Conservation (phyloP, 495 filamentous ascomycete genomes). For the Jackrogersella minutella region DNA sequence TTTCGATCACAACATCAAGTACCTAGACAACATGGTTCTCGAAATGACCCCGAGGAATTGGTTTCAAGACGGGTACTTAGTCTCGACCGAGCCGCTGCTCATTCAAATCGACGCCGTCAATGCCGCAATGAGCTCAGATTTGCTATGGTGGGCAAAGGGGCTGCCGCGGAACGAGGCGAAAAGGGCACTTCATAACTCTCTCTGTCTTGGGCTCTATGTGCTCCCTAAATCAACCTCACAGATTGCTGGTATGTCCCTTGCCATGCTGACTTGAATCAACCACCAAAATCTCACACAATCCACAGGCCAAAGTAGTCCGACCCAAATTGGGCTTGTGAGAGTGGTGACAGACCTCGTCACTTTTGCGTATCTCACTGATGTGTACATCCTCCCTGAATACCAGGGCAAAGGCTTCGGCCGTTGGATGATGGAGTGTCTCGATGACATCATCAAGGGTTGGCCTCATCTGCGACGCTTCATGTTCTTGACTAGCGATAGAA, state of each 20-base stretch:
- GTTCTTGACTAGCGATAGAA: slow-evolving; percentile 56
- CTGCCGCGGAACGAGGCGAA: slow-evolving; percentile 50
- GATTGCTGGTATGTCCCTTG: slow-evolving; percentile 40
- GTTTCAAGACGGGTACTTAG: slow-evolving; percentile 49
- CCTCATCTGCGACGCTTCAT: slow-evolving; percentile 64
- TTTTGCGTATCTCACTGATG: slow-evolving; percentile 74
- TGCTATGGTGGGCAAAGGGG: slow-evolving; percentile 63
- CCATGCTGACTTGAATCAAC: not conserved
- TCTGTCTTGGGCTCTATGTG: slow-evolving; percentile 64
- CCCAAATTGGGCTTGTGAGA: slow-evolving; percentile 64
- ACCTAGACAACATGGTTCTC: slow-evolving; percentile 32
- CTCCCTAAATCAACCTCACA: slow-evolving; percentile 43
- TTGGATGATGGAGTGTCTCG: slow-evolving; percentile 68
- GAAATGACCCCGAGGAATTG: slow-evolving; percentile 38
- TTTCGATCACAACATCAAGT: not conserved
- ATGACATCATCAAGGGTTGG: slow-evolving; percentile 63
- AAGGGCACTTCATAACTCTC: slow-evolving; percentile 58
- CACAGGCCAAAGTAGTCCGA: slow-evolving; percentile 28
- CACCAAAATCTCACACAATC: slow-evolving; percentile 5
- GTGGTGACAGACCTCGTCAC: slow-evolving; percentile 71
- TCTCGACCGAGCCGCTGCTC: slow-evolving; percentile 60
- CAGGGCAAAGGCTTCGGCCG: slow-evolving; percentile 67
- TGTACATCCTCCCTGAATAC: slow-evolving; percentile 65
- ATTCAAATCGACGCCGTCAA: slow-evolving; percentile 60
- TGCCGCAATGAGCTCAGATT: slow-evolving; percentile 57